Base-by-base conservation (phyloP, 164 flowering plant species). In the Liquidambar formosana region DNA sequence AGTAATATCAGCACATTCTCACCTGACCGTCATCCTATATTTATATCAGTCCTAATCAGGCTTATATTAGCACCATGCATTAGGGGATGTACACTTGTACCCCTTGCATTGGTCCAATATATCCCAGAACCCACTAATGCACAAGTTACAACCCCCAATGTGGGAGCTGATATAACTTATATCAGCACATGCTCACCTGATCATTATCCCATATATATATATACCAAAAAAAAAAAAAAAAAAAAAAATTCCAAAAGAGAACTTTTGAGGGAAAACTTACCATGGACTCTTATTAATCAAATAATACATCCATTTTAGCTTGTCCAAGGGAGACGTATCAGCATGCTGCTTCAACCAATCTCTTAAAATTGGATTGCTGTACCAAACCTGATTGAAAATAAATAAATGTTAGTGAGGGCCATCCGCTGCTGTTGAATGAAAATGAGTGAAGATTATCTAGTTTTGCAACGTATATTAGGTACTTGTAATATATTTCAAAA, bases 211-310 rank as follows among this genome's bases (percentile, higher is more conserved):
- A n/a, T n/a, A n/a, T n/a, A n/a, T n/a, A n/a, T n/a, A n/a, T n/a
- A n/a, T 33, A 27, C 47, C 58, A 46, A 57, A 41, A 67, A 66
- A 61, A 56, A 52, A 46, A 10, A 10, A 21, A 19, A 38, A 14
- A 45, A 47, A 33, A 46, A 21, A 57, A 13, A 53, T 38, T 22
- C 14, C 22, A 18, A 10, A 26, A n/a, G 18, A 25, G 10, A 33
- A 52, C 66, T 47, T 27, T 18, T 10, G 25, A 64, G 27, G n/a
- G 16, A 19, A 73, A 61, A 64, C 81, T 73, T 77, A 92, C 99
- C 99, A 94, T 63, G 99, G 97, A 69, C 91, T 83, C 81, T 88
- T 91, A 70, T 94, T 91, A 68, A 94, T 88, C 49, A 63, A 49
- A 80, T 81, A 94, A 74, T 88, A 87, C 74, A 54, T 76, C 97